These are phyloP conservation scores for Wallacemonas sp. DNA, from an alignment of 208 protist species.

Conservation along the genomic window DNA sequence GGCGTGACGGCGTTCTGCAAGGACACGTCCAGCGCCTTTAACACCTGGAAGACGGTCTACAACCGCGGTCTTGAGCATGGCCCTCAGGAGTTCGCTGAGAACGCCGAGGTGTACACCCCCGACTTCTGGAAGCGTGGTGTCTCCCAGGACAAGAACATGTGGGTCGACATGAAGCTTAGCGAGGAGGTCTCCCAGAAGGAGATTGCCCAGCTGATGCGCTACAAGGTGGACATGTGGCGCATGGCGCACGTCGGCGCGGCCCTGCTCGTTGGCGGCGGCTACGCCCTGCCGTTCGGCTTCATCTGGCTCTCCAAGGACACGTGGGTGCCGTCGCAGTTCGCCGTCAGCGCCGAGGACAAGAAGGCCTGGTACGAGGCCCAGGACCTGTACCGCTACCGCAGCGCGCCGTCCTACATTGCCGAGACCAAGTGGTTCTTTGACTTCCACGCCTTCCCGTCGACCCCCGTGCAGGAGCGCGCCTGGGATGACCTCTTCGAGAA, in stretches of 20 bases:
- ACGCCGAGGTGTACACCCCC: slow-evolving; percentile 74
- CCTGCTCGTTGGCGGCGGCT: slow-evolving; percentile 72
- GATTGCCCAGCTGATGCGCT: slow-evolving; percentile 77
- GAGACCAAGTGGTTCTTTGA: slow-evolving; percentile 93
- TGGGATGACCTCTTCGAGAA: slow-evolving; percentile 94
- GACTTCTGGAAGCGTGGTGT: slow-evolving; percentile 89
- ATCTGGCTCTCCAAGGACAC: slow-evolving; percentile 91
- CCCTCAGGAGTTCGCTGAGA: slow-evolving; percentile 76
- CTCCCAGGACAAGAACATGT: slow-evolving; percentile 91
- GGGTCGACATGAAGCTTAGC: slow-evolving; percentile 89
- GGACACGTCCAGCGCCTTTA: slow-evolving; percentile 54
- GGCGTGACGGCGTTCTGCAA: slow-evolving; percentile 60
- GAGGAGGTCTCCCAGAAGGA: slow-evolving; percentile 85
- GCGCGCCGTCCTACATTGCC: slow-evolving; percentile 77
- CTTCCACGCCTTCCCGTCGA: slow-evolving; percentile 84
- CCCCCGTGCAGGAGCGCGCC: slow-evolving; percentile 70
- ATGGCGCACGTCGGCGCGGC: slow-evolving; percentile 65
- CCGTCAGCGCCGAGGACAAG: slow-evolving; percentile 61
- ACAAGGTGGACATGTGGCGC: slow-evolving; percentile 87
- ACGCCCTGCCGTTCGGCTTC: slow-evolving; percentile 67
- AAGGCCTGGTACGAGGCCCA: slow-evolving; percentile 83
- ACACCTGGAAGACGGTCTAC: slow-evolving; percentile 85
- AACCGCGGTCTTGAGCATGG: slow-evolving; percentile 73
- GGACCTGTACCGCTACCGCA: slow-evolving; percentile 92
- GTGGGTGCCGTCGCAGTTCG: slow-evolving; percentile 79